Evolutionary conservation across 2,329 filamentous ascomycete genomes (phyloP).

Genomic region (Hortaea werneckii): DNA sequence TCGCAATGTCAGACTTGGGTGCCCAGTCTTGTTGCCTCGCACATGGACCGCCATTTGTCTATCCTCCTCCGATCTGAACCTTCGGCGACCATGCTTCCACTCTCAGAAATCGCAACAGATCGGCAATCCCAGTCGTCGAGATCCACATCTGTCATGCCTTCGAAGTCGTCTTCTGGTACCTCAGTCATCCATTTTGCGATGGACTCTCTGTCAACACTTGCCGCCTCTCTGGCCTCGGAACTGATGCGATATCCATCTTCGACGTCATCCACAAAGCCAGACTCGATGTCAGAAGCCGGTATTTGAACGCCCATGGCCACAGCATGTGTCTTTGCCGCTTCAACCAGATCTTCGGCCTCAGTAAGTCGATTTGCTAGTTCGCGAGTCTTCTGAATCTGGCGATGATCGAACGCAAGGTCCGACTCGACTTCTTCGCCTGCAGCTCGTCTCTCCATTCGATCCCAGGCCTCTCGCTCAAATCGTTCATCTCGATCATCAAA

Average conservation of each 20-base stretch:
- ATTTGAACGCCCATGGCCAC: slow-evolving; percentile 3
- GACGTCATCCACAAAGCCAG: slow-evolving; percentile 6
- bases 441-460: background rate
- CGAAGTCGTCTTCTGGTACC: background rate
- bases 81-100: slow-evolving; percentile 2
- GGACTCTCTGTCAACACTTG: background rate
- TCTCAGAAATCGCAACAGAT: slow-evolving; percentile 2
- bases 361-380: background rate
- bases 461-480: background rate
- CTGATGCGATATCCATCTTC: slow-evolving; percentile 4
- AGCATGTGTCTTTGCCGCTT: slow-evolving; percentile 1
- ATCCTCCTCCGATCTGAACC: slow-evolving; percentile 1
- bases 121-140: slow-evolving; percentile 5
- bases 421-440: slow-evolving; percentile 1
- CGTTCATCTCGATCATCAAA: slow-evolving; percentile 1
- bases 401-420: background rate
- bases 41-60: background rate
- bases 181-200: background rate
- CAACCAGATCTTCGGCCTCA: slow-evolving; percentile 1
- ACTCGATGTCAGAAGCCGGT: slow-evolving; percentile 2
- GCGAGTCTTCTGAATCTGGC: background rate
- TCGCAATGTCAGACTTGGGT: no score
- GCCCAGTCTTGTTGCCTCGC: background rate
- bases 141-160: background rate
- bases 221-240: background rate